Percentiles rank a stretch among this genome's conserved stretches.
These are phyloP conservation scores for Aspergillus pseudoterreus DNA, from an alignment of 2,329 filamentous ascomycete genomes.

Conservation along the genomic window DNA sequence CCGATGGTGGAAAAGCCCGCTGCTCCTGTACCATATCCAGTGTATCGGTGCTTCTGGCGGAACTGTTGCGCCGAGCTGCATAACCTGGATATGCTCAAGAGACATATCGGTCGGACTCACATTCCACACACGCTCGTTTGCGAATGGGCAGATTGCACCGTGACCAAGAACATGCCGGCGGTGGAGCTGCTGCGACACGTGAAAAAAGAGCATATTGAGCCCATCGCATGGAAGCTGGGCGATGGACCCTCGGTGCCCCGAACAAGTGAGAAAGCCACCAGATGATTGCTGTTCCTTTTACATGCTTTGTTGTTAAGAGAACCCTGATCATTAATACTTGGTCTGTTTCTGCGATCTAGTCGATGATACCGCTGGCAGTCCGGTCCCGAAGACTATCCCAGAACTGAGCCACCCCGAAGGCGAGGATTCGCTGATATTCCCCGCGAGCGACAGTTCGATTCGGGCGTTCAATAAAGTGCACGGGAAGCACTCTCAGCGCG, in stretches of 20 bases:
- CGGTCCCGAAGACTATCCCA: slow-evolving; percentile 42
- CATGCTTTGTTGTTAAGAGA: slow-evolving; percentile 11
- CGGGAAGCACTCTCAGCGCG: slow-evolving; percentile 38
- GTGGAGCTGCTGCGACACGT: slow-evolving; percentile 51
- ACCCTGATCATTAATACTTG: slow-evolving; percentile 14
- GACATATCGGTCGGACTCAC: slow-evolving; percentile 58
- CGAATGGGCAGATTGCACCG: slow-evolving; percentile 22
- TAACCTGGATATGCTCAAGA: slow-evolving; percentile 57
- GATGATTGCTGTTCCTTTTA: slow-evolving; percentile 27
- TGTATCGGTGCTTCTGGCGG: slow-evolving; percentile 58
- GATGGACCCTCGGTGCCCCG: slow-evolving; percentile 55
- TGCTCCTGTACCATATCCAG: slow-evolving; percentile 23
- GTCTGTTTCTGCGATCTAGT: slow-evolving; percentile 12
- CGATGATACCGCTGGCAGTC: slow-evolving; percentile 8
- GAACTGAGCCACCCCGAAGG: slow-evolving; percentile 26
- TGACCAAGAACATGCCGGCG: slow-evolving; percentile 18
- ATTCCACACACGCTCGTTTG: slow-evolving; percentile 27
- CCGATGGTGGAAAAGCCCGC: slow-evolving; percentile 17
- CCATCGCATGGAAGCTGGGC: slow-evolving; percentile 56
- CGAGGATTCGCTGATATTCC: slow-evolving; percentile 34
- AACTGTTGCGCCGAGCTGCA: slow-evolving; percentile 57
- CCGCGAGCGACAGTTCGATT: slow-evolving; percentile 32
- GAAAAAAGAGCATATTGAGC: slow-evolving; percentile 49
- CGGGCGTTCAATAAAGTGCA: slow-evolving; percentile 42
- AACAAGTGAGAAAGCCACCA: slow-evolving; percentile 50